Conservation (phyloP, 768 basidiomycete genomes). For the Wakefieldia striispora region DNA sequence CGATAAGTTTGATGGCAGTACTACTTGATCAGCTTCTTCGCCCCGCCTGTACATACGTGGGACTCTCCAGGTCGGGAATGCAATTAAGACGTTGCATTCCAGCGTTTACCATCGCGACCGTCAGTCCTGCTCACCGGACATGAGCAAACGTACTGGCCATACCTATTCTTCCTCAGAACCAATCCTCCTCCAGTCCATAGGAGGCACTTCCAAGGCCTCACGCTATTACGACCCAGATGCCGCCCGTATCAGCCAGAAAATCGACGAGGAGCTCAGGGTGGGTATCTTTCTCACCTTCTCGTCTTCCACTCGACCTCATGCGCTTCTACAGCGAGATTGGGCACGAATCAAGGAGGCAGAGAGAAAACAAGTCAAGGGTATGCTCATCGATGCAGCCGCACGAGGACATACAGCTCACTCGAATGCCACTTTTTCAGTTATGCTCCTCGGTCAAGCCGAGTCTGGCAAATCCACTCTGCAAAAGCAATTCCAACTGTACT, state of each 20-base stretch:
- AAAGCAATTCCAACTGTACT: slow-evolving; percentile 82
- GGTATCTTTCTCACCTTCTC: slow-evolving; percentile 4
- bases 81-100: slow-evolving; percentile 27
- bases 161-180: slow-evolving; percentile 31
- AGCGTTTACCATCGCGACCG: slow-evolving; percentile 17
- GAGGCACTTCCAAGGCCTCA: slow-evolving; percentile 30
- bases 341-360: slow-evolving; percentile 44
- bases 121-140: slow-evolving; percentile 15
- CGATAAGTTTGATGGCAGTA: slow-evolving; percentile 30
- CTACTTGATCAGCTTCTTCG: slow-evolving; percentile 32
- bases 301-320: slow-evolving; percentile 2
- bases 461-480: slow-evolving; percentile 82
- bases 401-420: slow-evolving; percentile 3
- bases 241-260: slow-evolving; percentile 45
- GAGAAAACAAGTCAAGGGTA: slow-evolving; percentile 55
- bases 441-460: slow-evolving; percentile 79
- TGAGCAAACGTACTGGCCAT: slow-evolving; percentile 31
- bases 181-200: slow-evolving; percentile 30
- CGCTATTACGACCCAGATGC: slow-evolving; percentile 44
- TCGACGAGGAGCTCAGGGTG: slow-evolving; percentile 59
- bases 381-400: not conserved
- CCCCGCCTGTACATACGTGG: slow-evolving; percentile 38
- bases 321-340: slow-evolving; percentile 44
- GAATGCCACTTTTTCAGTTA: slow-evolving; percentile 39
- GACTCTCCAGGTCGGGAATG: slow-evolving; percentile 31